Base-by-base conservation (phyloP, 2,329 filamentous ascomycete species). In the Gnomoniopsis smithogilvyi region DNA sequence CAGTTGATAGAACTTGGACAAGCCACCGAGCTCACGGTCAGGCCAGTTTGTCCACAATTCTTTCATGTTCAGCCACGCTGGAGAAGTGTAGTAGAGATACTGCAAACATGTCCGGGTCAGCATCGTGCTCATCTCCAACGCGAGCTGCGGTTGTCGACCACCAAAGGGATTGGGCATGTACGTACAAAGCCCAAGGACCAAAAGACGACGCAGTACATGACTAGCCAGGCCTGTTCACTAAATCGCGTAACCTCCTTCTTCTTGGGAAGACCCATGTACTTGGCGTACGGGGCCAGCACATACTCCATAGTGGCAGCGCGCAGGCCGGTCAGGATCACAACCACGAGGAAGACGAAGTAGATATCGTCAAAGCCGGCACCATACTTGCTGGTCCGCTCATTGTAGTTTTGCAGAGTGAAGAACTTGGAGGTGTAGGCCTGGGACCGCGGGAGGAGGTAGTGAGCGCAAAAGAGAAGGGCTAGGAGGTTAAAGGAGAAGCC, bases 141-240 rank as follows among this genome's bases (percentile, higher is more conserved):
- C 26, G 2, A 14, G 33, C 8, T 21, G 11, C 21, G n/a, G 21
- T 24, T 12, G 45, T 47, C 11, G 46, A 21, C 17, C n/a, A 17
- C 15, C 15, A 17, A 14, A 19, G 10, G 43, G n/a, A 41, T 17
- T 33, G 15, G n/a, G 14, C 21, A 14, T 30, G 14, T 15, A 76
- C 87, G 67, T 80, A 96, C 91, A 80, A 96, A 82, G 66, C 95
- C 95, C 62, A 94, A 77, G 14, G 86, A 81, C 90, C 92, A 98
- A 71, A 93, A 94, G 57, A 88, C 78, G 49, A 78, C 77, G 73
- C 94, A 94, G 76, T 97, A 98, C 48, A 95, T 74, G 58, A 96
- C 77, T 70, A 96, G 80, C 91, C 94, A 98, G 50, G 88, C 91
- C 76, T 99, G 95, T 77, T 99, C 95, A 63, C 92, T 92, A 75